Base-by-base conservation (phyloP, 495 filamentous ascomycete species). In the Jackrogersella minutella region DNA sequence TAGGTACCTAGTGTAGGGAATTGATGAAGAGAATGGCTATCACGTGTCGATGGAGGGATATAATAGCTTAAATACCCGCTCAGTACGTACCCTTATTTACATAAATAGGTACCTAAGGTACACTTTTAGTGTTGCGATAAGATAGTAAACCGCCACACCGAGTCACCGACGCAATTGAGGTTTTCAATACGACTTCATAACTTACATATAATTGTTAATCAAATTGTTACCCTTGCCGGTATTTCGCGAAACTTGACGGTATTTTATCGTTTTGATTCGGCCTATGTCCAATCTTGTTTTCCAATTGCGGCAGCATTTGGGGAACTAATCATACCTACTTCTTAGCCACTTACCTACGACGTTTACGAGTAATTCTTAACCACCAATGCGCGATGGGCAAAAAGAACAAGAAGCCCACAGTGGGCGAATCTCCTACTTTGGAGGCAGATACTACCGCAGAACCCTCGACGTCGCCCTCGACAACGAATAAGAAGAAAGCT, bases 361-460 rank as follows among this genome's bases (percentile, higher is more conserved):
- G 7, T 54, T 55, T 51, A 26, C n/a, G 8, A 69, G 19, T 70
- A 76, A 76, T 37, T 9, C 36, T 17, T 22, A 56, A n/a, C 43
- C 46, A 37, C 62, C 68, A 53, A 68, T 72, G 72, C 61, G 64
- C 68, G 49, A 80, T 81, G 78, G 74, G 64, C 24, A 83, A 80
- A 73, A 83, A 80, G 70, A 81, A 75, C 71, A 81, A 80, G 71
- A 80, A 78, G 69, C 57, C 73, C 43, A 67, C 49, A 51, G 69
- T 50, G 24, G 73, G 62, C 41, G 64, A 72, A 40, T 68, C 71
- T 58, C 69, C 65, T 31, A 67, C 52, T 28, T 40, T 70, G 69
- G 58, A 66, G 19, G 63, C 68, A 47, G 65, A 66, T 17, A 52
- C 63, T 46, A 60, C 72, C 57, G 52, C 69, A 51, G 59, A 51